phyloP scores from a whole-genome alignment of 768 basidiomycete genomes.

The Saitozyma podzolica region DNA sequence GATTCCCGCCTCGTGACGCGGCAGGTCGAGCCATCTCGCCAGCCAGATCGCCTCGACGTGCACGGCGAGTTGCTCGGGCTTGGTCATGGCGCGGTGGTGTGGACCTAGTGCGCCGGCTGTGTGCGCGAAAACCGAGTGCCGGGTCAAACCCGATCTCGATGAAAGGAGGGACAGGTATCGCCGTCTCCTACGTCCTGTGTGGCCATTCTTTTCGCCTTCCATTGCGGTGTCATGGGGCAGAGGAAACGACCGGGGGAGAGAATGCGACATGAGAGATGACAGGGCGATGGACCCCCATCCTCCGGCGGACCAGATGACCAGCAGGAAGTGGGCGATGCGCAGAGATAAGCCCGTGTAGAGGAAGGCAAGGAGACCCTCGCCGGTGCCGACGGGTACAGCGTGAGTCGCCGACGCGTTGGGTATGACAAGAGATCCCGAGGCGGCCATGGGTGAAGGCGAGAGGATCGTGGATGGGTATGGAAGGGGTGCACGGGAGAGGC shows the following conservation, averaged over 20 bases:
- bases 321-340: slow-evolving; percentile 38
- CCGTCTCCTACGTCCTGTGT: slow-evolving; percentile 11
- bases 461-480: slow-evolving; percentile 41
- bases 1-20: slow-evolving; percentile 82
- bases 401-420: slow-evolving; percentile 42
- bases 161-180: slow-evolving; percentile 48
- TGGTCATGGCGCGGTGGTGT: slow-evolving; percentile 77
- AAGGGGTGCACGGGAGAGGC: slow-evolving; percentile 35
- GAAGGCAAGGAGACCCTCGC: slow-evolving; percentile 45
- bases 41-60: slow-evolving; percentile 71
- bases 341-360: slow-evolving; percentile 38
- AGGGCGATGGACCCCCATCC: slow-evolving; percentile 47
- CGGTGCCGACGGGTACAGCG: slow-evolving; percentile 23
- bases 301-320: slow-evolving; percentile 40
- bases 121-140: slow-evolving; percentile 65
- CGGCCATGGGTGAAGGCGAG: slow-evolving; percentile 37
- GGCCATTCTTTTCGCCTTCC: slow-evolving; percentile 5
- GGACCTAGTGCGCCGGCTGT: slow-evolving; percentile 80
- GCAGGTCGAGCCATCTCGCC: slow-evolving; percentile 78
- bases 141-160: slow-evolving; percentile 67
- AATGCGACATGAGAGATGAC: slow-evolving; percentile 35
- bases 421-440: slow-evolving; percentile 57
- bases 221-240: slow-evolving; percentile 11
- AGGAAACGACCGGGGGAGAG: slow-evolving; percentile 36
- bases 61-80: slow-evolving; percentile 70